Evolutionary conservation across 176 grass and related monocot species (phyloP).

Genomic region (Oryza nivara): DNA sequence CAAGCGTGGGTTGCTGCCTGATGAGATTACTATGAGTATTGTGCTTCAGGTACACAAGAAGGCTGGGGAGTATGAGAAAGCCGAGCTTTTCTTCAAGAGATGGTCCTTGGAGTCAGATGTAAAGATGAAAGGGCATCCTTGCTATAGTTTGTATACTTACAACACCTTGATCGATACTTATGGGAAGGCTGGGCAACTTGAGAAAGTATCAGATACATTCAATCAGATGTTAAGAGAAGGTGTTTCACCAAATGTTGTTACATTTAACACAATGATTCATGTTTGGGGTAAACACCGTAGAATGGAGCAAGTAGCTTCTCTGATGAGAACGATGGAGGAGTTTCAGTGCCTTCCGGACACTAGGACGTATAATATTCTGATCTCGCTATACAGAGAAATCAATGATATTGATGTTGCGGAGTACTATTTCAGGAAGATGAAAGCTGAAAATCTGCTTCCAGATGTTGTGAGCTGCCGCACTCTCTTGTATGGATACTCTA

Average conservation of each 20-base stretch:
- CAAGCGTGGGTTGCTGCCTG: slow-evolving; percentile 73
- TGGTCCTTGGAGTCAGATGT: slow-evolving; percentile 50
- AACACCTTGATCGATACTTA: slow-evolving; percentile 94
- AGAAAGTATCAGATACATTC: slow-evolving; percentile 75
- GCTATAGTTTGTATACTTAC: slow-evolving; percentile 68
- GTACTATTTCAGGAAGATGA: slow-evolving; percentile 70
- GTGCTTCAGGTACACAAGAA: slow-evolving; percentile 78
- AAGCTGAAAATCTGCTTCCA: slow-evolving; percentile 52
- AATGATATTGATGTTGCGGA: slow-evolving; percentile 66
- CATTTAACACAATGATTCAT: slow-evolving; percentile 89
- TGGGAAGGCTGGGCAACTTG: slow-evolving; percentile 68
- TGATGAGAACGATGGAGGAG: slow-evolving; percentile 66
- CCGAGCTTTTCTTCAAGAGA: slow-evolving; percentile 57
- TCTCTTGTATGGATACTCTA: slow-evolving; percentile 83
- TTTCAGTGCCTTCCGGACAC: slow-evolving; percentile 63
- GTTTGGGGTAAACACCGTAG: slow-evolving; percentile 53
- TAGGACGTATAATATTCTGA: slow-evolving; percentile 77
- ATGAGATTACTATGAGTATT: slow-evolving; percentile 74
- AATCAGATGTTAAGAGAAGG: slow-evolving; percentile 74
- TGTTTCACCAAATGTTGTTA: slow-evolving; percentile 63
- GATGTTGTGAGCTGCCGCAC: slow-evolving; percentile 81
- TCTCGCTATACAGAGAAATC: slow-evolving; percentile 72
- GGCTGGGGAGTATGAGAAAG: slow-evolving; percentile 65
- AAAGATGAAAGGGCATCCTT: slow-evolving; percentile 31
- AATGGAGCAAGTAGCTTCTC: slow-evolving; percentile 61